phyloP scores from a whole-genome alignment of 768 basidiomycete species.

The Lactifluus subvellereus region DNA sequence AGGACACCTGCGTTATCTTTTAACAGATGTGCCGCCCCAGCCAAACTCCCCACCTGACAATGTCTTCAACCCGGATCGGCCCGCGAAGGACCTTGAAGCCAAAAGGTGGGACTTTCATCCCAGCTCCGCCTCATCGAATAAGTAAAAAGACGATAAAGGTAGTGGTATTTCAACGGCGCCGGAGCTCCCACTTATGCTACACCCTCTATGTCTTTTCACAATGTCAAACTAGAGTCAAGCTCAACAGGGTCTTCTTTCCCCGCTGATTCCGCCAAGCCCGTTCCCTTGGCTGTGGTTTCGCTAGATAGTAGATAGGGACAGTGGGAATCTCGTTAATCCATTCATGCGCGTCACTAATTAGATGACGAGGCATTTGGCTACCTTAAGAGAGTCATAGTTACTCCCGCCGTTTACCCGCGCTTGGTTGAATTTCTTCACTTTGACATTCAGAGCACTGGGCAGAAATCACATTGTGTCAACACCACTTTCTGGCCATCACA shows the following conservation, averaged over 20 bases:
- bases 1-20: conserved; percentile 18
- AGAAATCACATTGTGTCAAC: conserved; percentile 80
- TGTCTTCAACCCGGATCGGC: conserved; percentile 69
- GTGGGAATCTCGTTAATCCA: not conserved
- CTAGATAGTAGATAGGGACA: not conserved
- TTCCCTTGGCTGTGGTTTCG: conserved; percentile 39
- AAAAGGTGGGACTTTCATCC: conserved; percentile 67
- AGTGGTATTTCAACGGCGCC: conserved; percentile 77
- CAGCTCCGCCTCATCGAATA: conserved; percentile 71
- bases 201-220: conserved; percentile 79
- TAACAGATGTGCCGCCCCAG: conserved; percentile 68
- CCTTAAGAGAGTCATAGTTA: conserved; percentile 82
- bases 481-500: conserved; percentile 70
- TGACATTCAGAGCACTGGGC: conserved; percentile 80
- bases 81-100: conserved; percentile 62
- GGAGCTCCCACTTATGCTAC: conserved; percentile 79
- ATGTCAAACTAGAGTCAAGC: conserved; percentile 85
- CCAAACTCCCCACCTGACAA: conserved; percentile 80
- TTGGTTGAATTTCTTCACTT: conserved; percentile 77
- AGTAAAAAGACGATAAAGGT: conserved; percentile 77
- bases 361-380: conserved; percentile 67
- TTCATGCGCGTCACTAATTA: not conserved
- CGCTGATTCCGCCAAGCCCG: conserved; percentile 36
- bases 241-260: conserved; percentile 82
- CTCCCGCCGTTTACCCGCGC: conserved; percentile 75